Evolutionary conservation across 2,329 filamentous ascomycete genomes (phyloP), one percentile per base, ranked within the genome.

Genomic region (Fusarium luffae): DNA sequence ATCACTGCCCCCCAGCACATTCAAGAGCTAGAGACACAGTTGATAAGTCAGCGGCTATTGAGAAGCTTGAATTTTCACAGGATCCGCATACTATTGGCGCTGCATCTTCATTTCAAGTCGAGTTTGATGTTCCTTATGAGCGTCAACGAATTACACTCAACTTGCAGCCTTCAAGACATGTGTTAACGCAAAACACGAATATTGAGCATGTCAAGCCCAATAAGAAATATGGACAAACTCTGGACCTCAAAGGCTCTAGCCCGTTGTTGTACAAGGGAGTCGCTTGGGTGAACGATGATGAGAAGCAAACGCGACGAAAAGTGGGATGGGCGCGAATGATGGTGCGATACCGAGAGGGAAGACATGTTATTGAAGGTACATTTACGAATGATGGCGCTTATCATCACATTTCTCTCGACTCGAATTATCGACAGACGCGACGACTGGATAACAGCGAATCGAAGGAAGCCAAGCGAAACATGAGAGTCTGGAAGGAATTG

Each of bases 241-340:
- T 46, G 44, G 58, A 25, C 2, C 10, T 51, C 28, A 41, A 25
- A 37, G 66, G 21, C 13, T 51, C 18, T 14, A 37, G 9, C 14
- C 59, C 59, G 0, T 27, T 69, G 2, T 3, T 74, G 1, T 72
- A 67, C 41, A 72, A 69, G 9, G 71, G 71, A 16, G 19, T 48
- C 3, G 32, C 59, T 0, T 58, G 60, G 18, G 27, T 69, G 0
- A 44, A 47, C 3, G 51, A 65, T 4, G 10, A 40, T 1, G 47
- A 51, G 11, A 49, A 43, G 10, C 23, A 56, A n/a, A 27, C 21
- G 0, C 71, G 69, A 44, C 51, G 25, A 14, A 50, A 49, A 3
- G 55, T 49, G 19, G 71, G 71, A 11, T 67, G 54, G 47, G 57
- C 71, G 2, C 63, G 71, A 34, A 58, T 74, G 14, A 60, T 73